Evolutionary conservation across 345 rosid genomes (phyloP).

Genomic region (Euphorbia lathyris): DNA sequence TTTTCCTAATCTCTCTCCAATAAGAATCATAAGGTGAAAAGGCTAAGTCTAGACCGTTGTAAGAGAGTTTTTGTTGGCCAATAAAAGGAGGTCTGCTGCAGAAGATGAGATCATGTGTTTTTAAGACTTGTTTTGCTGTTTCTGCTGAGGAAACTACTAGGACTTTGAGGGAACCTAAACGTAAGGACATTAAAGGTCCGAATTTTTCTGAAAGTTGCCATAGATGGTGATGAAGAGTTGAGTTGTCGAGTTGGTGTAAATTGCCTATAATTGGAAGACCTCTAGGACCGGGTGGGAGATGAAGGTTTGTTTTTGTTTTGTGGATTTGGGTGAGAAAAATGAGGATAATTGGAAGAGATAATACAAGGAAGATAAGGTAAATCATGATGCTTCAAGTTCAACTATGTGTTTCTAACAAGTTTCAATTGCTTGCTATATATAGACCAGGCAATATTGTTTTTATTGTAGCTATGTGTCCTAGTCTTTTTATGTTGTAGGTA

Average conservation of each 20-base stretch:
- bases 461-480: too few relatives aligned
- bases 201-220: conserved; percentile 45
- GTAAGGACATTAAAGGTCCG: conserved; percentile 48
- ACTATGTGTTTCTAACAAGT: not conserved
- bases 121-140: conserved; percentile 31
- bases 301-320: not conserved
- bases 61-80: conserved; percentile 39
- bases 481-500: too few relatives aligned
- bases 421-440: too few relatives aligned
- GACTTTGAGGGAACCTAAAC: conserved; percentile 34
- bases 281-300: conserved; percentile 47
- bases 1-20: conserved; percentile 35
- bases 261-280: conserved; percentile 48
- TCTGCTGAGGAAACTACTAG: conserved; percentile 45
- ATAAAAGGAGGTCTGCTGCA: conserved; percentile 40
- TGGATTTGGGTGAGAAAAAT: conserved; percentile 21
- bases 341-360: conserved; percentile 18
- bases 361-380: not conserved
- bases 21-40: conserved; percentile 40
- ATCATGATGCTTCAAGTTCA: not conserved
- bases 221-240: conserved; percentile 30
- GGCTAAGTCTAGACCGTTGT: conserved; percentile 41
- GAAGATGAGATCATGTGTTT: conserved; percentile 7
- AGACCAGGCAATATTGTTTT: too few relatives aligned
- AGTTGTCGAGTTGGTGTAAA: conserved; percentile 39